Base-by-base conservation (phyloP, 108 stramenopile genomes). In the Cyclotella atomus region DNA sequence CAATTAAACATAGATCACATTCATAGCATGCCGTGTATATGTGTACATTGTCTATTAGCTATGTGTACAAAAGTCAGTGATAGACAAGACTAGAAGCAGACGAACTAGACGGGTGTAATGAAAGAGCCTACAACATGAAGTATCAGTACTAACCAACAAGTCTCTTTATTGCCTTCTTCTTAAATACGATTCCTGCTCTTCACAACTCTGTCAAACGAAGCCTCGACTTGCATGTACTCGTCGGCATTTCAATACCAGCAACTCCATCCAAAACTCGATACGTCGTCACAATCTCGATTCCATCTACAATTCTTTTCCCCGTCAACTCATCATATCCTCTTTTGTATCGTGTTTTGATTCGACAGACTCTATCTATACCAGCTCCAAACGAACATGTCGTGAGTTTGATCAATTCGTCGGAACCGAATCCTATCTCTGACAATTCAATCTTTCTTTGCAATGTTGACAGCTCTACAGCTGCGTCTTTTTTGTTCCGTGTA, bases 251-350 rank as follows among this genome's bases (percentile, higher is more conserved):
- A 20, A 77, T 76, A 27, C 87, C 89, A 17, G 89, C 89, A 27
- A 90, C 67, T 2, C 89, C 89, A 82, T 90, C 89, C 64, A 90
- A 24, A 1, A 88, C 87, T 17, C 89, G 84, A 75, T 76, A 85
- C 0, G 87, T 90, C 25, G 84, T 85, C 38, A 84, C 69, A 35
- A 88, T 87, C 57, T 90, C 87, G 35, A 90, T 63, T n/a, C 89
- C 87, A 71, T 90, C 89, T 2, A 90, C 71, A 27, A 88, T 77
- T 61, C 87, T 36, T 16, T 86, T 83, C 3, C 88, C 88, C 0
- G 60, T 71, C 21, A 29, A 24, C 4, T 79, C 78, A 54, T 86
- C 85, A 53, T 74, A 80, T 43, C 75, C 78, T 34, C 84, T 69
- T 24, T 83, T 71, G 59, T 66, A 87, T 53, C 88, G 63, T 43